phyloP scores from a whole-genome alignment of 2,329 filamentous ascomycete genomes.

The Colletotrichum sp. region DNA sequence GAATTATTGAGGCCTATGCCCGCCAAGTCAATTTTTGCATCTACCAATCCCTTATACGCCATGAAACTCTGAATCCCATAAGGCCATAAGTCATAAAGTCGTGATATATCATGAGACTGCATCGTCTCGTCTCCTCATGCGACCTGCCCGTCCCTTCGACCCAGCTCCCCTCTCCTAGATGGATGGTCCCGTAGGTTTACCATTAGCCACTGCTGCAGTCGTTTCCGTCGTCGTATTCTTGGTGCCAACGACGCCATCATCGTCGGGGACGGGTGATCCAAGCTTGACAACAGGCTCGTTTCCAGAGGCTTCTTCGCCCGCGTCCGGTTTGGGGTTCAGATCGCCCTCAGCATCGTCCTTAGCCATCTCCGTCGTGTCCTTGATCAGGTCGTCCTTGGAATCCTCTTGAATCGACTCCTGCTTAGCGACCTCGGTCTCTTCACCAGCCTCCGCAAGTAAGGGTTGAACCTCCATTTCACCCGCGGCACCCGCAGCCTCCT shows the following conservation, averaged over 20 bases:
- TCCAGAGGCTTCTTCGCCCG: background rate
- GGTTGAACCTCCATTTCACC: background rate
- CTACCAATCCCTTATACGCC: background rate
- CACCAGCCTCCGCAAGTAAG: background rate
- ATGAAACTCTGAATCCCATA: background rate
- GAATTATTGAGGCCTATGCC: background rate
- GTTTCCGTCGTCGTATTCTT: background rate
- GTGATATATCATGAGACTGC: background rate
- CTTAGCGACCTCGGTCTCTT: background rate
- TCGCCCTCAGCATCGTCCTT: background rate
- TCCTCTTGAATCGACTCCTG: background rate
- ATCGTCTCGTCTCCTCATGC: background rate
- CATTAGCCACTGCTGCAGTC: background rate
- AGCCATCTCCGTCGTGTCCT: background rate
- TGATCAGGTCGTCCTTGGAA: background rate
- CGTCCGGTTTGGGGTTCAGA: background rate
- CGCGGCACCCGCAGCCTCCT: background rate
- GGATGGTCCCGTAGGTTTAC: background rate
- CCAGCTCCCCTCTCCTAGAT: background rate
- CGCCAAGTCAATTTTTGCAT: background rate
- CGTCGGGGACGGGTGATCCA: background rate
- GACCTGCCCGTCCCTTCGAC: background rate
- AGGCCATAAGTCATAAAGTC: constrained; percentile 5
- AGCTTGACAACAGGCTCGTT: background rate
- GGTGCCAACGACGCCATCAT: background rate